Evolutionary conservation across 2,329 filamentous ascomycete genomes (phyloP), one percentile per base, ranked within the genome.

Genomic region (Cladosporium sp.): DNA sequence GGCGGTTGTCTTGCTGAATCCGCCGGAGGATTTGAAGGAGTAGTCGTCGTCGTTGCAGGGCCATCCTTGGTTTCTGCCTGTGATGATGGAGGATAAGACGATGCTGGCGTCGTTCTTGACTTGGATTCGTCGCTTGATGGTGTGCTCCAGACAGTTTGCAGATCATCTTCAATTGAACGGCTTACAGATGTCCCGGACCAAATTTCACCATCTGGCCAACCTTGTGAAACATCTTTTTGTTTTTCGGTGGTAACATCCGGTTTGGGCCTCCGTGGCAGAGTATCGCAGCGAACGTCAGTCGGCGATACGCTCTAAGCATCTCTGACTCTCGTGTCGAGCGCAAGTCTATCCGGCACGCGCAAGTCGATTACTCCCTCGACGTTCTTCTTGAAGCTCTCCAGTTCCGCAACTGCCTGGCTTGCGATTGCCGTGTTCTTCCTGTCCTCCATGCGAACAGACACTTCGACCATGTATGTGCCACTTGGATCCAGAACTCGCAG

Each of bases 331-430:
- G 80, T 80, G 61, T 84, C 80, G 54, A 84, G 66, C 20, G 76
- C 70, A 43, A 84, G 64, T 43, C 82, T 70, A 63, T 84, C 79
- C 1, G 77, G 78, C 39, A 77, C 72, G 40, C 74, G 71, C 57
- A 85, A 61, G 45, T 79, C 76, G 18, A 84, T 74, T 13, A 76
- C 77, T 4, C 76, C 75, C 57, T 76, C 79, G 65, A 84, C 70
- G 51, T 72, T 69, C 49, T 77, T 73, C 57, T 77, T 78, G 55
- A 84, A 72, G 1, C 63, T 68, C 9, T 30, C 33, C 56, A 85
- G 60, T 60, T 83, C 78, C 52, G 74, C 69, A 20, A 76, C 75
- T 1, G 76, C 81, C 22, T 67, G 67, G 45, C 77, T 77, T 57
- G 80, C 71, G 15, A 80, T 69, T 43, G 75, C 73, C 20, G 76